A percentile compares a stretch with the other conserved stretches of the same genome.
Conservation (phyloP, 495 filamentous ascomycete genomes). For the Stereocaulon alpinum region DNA sequence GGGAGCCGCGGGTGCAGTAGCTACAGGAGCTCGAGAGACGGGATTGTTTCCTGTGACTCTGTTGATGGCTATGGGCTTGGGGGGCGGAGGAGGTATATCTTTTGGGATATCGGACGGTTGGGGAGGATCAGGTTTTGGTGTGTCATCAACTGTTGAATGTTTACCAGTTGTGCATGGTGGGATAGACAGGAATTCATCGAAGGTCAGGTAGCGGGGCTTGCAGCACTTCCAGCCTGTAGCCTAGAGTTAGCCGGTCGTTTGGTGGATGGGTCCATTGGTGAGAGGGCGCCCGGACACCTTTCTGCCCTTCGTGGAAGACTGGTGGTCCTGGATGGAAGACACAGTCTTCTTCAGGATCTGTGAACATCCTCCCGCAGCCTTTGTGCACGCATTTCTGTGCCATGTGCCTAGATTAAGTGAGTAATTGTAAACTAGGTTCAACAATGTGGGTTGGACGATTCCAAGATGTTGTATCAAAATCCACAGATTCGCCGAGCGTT, state of each 20-base stretch:
- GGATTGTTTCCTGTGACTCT: conserved; percentile 30
- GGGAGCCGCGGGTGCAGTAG: conserved; percentile 44
- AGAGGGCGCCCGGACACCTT: conserved; percentile 55
- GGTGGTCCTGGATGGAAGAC: conserved; percentile 89
- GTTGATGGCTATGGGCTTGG: conserved; percentile 17
- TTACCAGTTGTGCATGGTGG: conserved; percentile 89
- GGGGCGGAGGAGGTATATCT: conserved; percentile 21
- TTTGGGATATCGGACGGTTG: conserved; percentile 30
- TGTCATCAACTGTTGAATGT: conserved; percentile 79
- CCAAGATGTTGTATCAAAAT: background rate
- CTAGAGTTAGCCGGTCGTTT: conserved; percentile 12
- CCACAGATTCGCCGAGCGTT: conserved; percentile 3
- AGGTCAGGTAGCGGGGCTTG: conserved; percentile 94
- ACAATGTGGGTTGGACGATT: background rate
- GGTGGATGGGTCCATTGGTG: conserved; percentile 12
- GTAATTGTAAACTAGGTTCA: background rate
- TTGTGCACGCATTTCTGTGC: conserved; percentile 91
- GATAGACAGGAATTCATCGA: conserved; percentile 95
- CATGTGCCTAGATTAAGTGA: conserved; percentile 38
- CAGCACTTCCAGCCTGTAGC: conserved; percentile 93
- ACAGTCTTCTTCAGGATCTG: conserved; percentile 75
- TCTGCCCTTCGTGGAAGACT: conserved; percentile 96
- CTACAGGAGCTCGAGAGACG: conserved; percentile 40
- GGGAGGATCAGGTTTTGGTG: conserved; percentile 45
- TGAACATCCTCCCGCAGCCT: conserved; percentile 82